Evolutionary conservation across 768 basidiomycete genomes (phyloP).

Genomic region (Amanita thiersii): DNA sequence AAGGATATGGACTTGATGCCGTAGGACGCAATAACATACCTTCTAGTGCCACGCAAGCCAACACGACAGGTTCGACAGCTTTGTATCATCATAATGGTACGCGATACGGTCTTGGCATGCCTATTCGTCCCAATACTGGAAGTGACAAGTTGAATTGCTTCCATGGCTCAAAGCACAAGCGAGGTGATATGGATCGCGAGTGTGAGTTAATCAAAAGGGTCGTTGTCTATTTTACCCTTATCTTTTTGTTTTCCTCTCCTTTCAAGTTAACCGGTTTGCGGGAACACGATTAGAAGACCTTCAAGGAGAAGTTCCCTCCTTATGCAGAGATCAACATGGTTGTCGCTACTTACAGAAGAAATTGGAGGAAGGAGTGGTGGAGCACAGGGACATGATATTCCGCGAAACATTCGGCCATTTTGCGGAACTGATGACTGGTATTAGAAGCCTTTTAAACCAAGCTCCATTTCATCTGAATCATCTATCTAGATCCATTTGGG

Average conservation of each 20-base stretch:
- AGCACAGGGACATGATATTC: slow-evolving; percentile 99
- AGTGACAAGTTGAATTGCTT: slow-evolving; percentile 85
- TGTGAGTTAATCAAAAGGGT: slow-evolving; percentile 34
- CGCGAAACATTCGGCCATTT: slow-evolving; percentile 97
- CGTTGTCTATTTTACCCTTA: slow-evolving; percentile 6
- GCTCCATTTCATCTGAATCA: slow-evolving; percentile 3
- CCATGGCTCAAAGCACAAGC: slow-evolving; percentile 91
- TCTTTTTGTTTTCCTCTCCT: slow-evolving; percentile 18
- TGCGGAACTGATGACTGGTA: slow-evolving; percentile 96
- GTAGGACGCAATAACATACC: slow-evolving; percentile 27
- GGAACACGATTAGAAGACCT: slow-evolving; percentile 94
- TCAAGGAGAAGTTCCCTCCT: slow-evolving; percentile 84
- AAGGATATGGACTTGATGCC: slow-evolving; percentile 49
- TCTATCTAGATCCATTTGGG: slow-evolving; percentile 81
- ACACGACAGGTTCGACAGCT: slow-evolving; percentile 59
- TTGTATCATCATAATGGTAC: slow-evolving; percentile 72
- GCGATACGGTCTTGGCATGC: slow-evolving; percentile 65
- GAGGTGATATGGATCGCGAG: slow-evolving; percentile 87
- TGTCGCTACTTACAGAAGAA: slow-evolving; percentile 99
- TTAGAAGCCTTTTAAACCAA: slow-evolving; percentile 14
- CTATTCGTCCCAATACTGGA: slow-evolving; percentile 37
- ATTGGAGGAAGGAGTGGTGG: slow-evolving; percentile 89
- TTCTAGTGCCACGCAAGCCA: slow-evolving; percentile 19
- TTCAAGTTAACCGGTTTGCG: slow-evolving; percentile 84
- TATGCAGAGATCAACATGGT: slow-evolving; percentile 99